Conservation (phyloP, 805 yeast species). For the Lipomyces orientalis region DNA sequence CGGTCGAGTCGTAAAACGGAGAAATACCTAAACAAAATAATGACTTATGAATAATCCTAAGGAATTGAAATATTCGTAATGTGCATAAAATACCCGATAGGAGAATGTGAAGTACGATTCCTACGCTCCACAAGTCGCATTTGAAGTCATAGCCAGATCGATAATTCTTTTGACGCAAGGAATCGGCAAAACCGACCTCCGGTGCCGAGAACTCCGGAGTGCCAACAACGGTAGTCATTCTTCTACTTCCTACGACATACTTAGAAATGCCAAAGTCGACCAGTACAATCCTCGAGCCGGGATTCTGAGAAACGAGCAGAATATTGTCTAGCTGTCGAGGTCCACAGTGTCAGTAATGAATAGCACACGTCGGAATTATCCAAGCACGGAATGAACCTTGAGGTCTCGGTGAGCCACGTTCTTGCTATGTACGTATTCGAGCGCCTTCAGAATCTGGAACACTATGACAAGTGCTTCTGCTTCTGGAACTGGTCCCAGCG, state of each 20-base stretch:
- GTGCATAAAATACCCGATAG: slow-evolving; percentile 48
- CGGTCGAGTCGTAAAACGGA: slow-evolving; percentile 59
- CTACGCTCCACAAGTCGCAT: slow-evolving; percentile 75
- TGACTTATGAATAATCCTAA: neutral
- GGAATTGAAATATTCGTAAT: neutral
- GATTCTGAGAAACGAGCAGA: slow-evolving; percentile 58
- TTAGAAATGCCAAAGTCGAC: slow-evolving; percentile 74
- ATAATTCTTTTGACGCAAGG: neutral
- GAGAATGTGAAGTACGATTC: slow-evolving; percentile 63
- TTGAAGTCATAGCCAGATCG: slow-evolving; percentile 56
- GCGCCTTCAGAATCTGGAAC: slow-evolving; percentile 62
- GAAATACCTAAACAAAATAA: slow-evolving; percentile 54
- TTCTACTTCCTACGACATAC: slow-evolving; percentile 39
- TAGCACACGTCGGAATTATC: neutral
- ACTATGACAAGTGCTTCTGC: slow-evolving; percentile 59
- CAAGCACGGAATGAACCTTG: slow-evolving; percentile 45
- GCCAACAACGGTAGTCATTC: slow-evolving; percentile 61
- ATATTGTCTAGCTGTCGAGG: slow-evolving; percentile 59
- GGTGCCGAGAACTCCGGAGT: slow-evolving; percentile 79
- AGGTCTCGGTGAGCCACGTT: slow-evolving; percentile 71
- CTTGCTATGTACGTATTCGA: slow-evolving; percentile 58
- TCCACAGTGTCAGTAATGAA: neutral
- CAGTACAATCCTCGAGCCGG: slow-evolving; percentile 59
- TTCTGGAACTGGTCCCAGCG: slow-evolving; percentile 55
- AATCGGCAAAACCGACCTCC: slow-evolving; percentile 58